Base-by-base conservation (phyloP, 169 alveolate species). In the Babesia bigemina region DNA sequence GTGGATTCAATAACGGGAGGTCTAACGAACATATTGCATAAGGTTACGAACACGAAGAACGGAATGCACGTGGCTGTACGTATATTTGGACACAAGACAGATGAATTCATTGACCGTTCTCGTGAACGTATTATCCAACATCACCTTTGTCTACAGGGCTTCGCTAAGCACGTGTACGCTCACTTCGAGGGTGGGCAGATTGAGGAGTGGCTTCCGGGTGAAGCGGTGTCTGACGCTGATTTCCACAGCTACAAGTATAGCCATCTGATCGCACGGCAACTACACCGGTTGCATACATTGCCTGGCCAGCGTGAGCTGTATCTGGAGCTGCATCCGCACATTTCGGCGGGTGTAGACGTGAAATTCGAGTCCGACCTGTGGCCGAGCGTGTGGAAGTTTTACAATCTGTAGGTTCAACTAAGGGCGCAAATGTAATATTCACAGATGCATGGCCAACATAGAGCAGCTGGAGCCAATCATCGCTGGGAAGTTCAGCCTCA, bases 141-240 rank as follows among this genome's bases (percentile, higher is more conserved):
- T 45, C 86, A 78, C 59, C 79, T 90, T 24, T 83, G 79, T 19
- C 63, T 61, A 28, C 78, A 69, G 62, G 85, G 84, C 36, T 72
- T 90, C 45, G 67, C 90, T 13, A 90, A 90, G 84, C 47, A 71
- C 21, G 84, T 90, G 36, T 90, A 86, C 53, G 90, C 85, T 0
- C 81, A 72, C 69, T 86, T 90, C 72, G 52, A 83, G 59, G 90
- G 90, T 2, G 87, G 94, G 0, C 90, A 74, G 73, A 86, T 90
- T 26, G 94, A 90, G 84, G 92, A 90, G 62, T 90, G 89, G 88
- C 70, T 86, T 62, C 90, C 82, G 21, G 94, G 94, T 0, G 61
- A 79, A 45, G 85, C 79, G 10, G 26, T 90, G 11, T 65, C 92
- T n/a, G 72, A 66, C 24, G 91, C 83, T 24, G 91, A 90, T 24